Evolutionary conservation across 176 grass and related monocot species (phyloP), one percentile per base, ranked within the genome.

Genomic region (Bonia amplexicaulis): DNA sequence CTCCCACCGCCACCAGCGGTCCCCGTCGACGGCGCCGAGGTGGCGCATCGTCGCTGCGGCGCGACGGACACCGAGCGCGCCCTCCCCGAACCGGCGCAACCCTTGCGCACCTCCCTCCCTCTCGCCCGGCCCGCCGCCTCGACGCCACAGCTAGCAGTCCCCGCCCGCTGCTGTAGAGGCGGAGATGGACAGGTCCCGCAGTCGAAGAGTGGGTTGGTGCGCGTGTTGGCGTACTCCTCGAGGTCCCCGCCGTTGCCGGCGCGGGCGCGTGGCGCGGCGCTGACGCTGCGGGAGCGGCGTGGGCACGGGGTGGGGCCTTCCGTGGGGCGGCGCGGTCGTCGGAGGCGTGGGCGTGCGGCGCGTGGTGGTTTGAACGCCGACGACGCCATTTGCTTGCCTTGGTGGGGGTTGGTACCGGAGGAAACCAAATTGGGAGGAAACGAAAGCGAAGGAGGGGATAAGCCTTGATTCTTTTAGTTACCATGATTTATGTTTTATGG

Each of bases 131-230:
- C 37, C 27, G 63, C 62, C 26, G 0, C 79, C 37, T 49, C 61
- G 3, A 71, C 49, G 63, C 6, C 51, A n/a, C 51, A 53, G 51
- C 48, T 22, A 66, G 60, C 6, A 23, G 5, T 0, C 54, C 15
- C 22, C 22, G 14, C 20, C 0, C 2, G 54, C 20, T 17, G 53
- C 45, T 12, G 45, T 12, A 46, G 45, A 11, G 17, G 58, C 4
- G 79, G 66, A 20, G 71, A 23, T 5, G 73, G 31, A 23, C 71
- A 23, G 73, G 15, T 3, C 44, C 33, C n/a, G 80, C 75, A 12
- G 80, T 87, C 80, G 69, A 91, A 91, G 75, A 91, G 85, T 61
- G 85, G 85, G 33, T 91, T 91, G 74, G 76, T 87, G 76, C 76
- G 85, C 10, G 79, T 87, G 33, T 79, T 80, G 69, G 47, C 63